Evolutionary conservation across 2,329 filamentous ascomycete species (phyloP).

Genomic region (Myriangium duriaei): DNA sequence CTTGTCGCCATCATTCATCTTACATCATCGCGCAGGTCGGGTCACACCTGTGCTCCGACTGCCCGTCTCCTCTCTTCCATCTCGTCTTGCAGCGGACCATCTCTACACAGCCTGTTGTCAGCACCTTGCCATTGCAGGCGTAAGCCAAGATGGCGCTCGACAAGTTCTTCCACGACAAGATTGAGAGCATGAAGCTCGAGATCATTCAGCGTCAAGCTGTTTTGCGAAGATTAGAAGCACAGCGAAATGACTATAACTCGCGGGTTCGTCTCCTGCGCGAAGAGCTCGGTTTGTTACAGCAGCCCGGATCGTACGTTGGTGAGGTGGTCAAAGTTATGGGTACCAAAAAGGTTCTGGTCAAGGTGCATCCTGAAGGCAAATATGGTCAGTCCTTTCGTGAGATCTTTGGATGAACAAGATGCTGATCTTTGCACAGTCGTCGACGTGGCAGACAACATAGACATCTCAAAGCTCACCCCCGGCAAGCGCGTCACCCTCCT

Average conservation of each 20-base stretch:
- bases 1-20: no score
- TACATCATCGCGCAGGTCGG: no score
- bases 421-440: conserved; percentile 52
- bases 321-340: conserved; percentile 99
- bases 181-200: conserved; percentile 99
- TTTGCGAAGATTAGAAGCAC: conserved; percentile 85
- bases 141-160: conserved; percentile 84
- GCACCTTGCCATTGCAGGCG: no score
- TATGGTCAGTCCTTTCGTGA: conserved; percentile 55
- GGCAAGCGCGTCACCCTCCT: conserved; percentile 95
- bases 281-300: conserved; percentile 89
- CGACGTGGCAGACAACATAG: conserved; percentile 86
- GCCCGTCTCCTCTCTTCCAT: no score
- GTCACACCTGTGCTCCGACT: no score
- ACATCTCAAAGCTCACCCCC: conserved; percentile 87
- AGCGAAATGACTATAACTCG: conserved; percentile 98
- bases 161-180: conserved; percentile 99
- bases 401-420: not conserved
- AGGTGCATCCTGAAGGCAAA: conserved; percentile 99
- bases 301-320: conserved; percentile 94
- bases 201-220: conserved; percentile 98
- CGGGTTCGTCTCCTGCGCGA: conserved; percentile 87
- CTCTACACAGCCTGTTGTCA: no score
- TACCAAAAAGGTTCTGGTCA: conserved; percentile 97
- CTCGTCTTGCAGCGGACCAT: no score